These are phyloP conservation scores for Wickerhamiella brachini DNA, from an alignment of 805 yeast species.

Conservation along the genomic window DNA sequence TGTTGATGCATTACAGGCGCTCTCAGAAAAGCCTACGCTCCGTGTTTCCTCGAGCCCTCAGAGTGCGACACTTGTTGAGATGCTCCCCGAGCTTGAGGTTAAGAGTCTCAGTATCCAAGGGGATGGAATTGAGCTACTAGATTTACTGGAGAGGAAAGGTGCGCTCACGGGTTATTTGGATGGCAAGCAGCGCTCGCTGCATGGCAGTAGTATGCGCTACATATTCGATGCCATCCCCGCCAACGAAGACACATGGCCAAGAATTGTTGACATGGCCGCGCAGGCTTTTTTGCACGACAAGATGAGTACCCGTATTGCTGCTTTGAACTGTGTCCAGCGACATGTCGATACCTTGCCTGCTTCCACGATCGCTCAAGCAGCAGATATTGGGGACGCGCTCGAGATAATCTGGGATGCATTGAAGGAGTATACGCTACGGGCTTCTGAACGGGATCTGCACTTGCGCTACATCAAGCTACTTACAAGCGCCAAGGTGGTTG, in stretches of 20 bases:
- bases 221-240: conserved; percentile 5
- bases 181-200: background rate
- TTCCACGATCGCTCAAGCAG: conserved; percentile 24
- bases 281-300: conserved; percentile 7
- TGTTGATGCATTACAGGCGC: background rate
- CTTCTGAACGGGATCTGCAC: conserved; percentile 56
- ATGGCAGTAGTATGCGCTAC: conserved; percentile 3
- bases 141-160: background rate
- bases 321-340: conserved; percentile 6
- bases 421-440: conserved; percentile 42
- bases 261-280: conserved; percentile 5
- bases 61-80: background rate
- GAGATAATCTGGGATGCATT: conserved; percentile 42
- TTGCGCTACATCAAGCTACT: conserved; percentile 37
- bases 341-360: background rate
- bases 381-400: conserved; percentile 8
- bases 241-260: background rate
- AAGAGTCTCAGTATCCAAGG: background rate
- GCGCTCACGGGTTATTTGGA: background rate
- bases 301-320: conserved; percentile 4
- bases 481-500: conserved; percentile 27
- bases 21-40: background rate
- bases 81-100: background rate
- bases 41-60: background rate
- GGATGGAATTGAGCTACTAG: background rate